phyloP scores from a whole-genome alignment of 1,284 basidiomycete genomes.

The Cutaneotrichosporon sp. region DNA sequence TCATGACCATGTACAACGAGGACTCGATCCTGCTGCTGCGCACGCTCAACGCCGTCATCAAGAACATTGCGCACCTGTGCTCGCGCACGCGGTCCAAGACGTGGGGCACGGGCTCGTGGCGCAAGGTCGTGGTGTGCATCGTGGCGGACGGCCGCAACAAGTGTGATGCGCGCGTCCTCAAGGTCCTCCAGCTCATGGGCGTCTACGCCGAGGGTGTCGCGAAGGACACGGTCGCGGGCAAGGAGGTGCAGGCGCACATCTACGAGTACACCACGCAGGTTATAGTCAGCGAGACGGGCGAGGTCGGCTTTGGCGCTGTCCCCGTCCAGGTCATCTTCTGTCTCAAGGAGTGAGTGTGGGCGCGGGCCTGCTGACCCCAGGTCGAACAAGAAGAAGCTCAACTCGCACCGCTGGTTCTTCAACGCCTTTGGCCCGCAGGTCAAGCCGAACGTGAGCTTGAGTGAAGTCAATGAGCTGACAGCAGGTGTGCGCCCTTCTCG shows the following conservation, averaged over 20 bases:
- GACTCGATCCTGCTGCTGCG: constrained; percentile 79
- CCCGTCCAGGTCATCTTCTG: constrained; percentile 94
- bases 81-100: constrained; percentile 75
- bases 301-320: constrained; percentile 76
- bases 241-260: constrained; percentile 90
- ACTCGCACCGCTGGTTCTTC: constrained; percentile 96
- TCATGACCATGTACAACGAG: constrained; percentile 96
- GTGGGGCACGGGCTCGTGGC: constrained; percentile 95
- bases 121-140: constrained; percentile 89
- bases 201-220: constrained; percentile 95
- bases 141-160: constrained; percentile 90
- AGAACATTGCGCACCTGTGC: constrained; percentile 85
- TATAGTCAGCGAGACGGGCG: constrained; percentile 67
- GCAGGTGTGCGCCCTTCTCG: constrained; percentile 77
- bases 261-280: constrained; percentile 86
- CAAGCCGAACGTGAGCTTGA: constrained; percentile 60
- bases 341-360: constrained; percentile 68
- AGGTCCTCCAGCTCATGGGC: constrained; percentile 69
- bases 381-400: constrained; percentile 86
- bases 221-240: constrained; percentile 87
- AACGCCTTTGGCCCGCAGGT: constrained; percentile 63
- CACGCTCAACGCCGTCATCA: constrained; percentile 92
- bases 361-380: not conserved
- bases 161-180: constrained; percentile 67
- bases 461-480: constrained; percentile 49